phyloP scores from a whole-genome alignment of 2,329 filamentous ascomycete genomes.

The Tolypocladium guangdongense region DNA sequence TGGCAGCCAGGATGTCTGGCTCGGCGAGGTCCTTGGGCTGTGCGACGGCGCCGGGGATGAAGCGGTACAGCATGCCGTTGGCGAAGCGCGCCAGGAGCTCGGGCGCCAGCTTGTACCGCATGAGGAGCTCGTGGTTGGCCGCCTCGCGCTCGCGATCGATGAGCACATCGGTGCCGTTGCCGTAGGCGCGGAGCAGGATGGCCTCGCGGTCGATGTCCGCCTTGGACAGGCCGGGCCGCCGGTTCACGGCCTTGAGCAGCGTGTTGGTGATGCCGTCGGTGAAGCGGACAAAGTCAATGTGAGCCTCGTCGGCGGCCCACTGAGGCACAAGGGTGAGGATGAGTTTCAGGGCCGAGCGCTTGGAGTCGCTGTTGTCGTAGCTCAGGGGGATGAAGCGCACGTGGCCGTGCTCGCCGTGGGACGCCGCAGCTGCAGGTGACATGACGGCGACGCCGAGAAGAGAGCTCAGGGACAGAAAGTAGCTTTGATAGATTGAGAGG shows the following conservation, averaged over 20 bases:
- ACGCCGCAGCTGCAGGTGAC: slow-evolving; percentile 20
- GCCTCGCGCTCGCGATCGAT: slow-evolving; percentile 88
- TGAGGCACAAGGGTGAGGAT: slow-evolving; percentile 72
- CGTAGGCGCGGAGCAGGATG: slow-evolving; percentile 84
- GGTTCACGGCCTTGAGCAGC: slow-evolving; percentile 66
- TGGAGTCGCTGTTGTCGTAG: slow-evolving; percentile 68
- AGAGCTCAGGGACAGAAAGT: neutral
- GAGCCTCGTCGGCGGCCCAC: slow-evolving; percentile 64
- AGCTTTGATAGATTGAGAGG: neutral
- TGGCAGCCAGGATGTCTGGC: slow-evolving; percentile 66
- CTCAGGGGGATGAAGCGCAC: slow-evolving; percentile 60
- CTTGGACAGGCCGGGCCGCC: slow-evolving; percentile 53
- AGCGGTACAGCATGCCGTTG: slow-evolving; percentile 93
- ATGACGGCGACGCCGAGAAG: slow-evolving; percentile 13
- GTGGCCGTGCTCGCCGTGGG: slow-evolving; percentile 26
- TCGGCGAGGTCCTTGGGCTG: slow-evolving; percentile 69
- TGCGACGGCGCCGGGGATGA: slow-evolving; percentile 71
- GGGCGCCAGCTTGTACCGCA: slow-evolving; percentile 73
- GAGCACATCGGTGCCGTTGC: slow-evolving; percentile 83
- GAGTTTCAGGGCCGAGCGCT: slow-evolving; percentile 68
- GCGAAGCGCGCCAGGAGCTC: slow-evolving; percentile 82
- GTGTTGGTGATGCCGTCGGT: slow-evolving; percentile 99
- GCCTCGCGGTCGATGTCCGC: slow-evolving; percentile 71
- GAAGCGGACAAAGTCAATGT: slow-evolving; percentile 79
- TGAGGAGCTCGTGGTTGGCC: slow-evolving; percentile 75